Evolutionary conservation across 768 basidiomycete genomes (phyloP), one percentile per base, ranked within the genome.

Genomic region (Asterophora lycoperdoides): DNA sequence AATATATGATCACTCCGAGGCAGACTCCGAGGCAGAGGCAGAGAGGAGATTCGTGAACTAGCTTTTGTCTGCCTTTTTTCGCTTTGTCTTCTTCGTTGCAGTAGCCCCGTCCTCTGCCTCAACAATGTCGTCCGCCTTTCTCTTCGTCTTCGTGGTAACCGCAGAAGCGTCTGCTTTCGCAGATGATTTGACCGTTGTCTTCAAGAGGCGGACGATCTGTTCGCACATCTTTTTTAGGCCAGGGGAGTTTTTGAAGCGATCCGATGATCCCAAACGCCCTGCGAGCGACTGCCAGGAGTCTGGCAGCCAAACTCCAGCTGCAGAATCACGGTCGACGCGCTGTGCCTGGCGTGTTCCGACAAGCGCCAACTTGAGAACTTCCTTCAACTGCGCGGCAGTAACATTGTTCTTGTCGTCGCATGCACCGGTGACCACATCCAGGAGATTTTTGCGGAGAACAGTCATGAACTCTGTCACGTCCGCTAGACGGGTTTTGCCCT

Each of bases 351-450:
- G 81, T n/a, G 83, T 70, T 41, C 79, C 79, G 15, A 75, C 60
- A 20, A 89, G 68, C 0, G 73, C 83, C 44, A 88, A 66, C 65
- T 89, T 93, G 48, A 92, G 64, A 15, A 92, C 62, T n/a, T 88
- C 86, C 66, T 91, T 95, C 59, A 86, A 60, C 53, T 91, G 87
- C 1, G 79, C 63, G 1, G 84, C 72, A 13, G 79, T 82, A 36
- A 84, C 63, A 8, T 69, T 58, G 34, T 60, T 54, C 19, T 71
- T 67, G 20, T 78, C 73, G 4, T 73, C 68, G 54, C 80, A 78
- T 5, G 83, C 77, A 11, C 66, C 64, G 1, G 70, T 66, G 26
- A 81, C 64, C 39, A 77, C 60, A 15, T 72, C 70, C 28, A 80
- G 68, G 42, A 91, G 60, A 3, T 67, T 66, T 42, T 72, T 57